phyloP scores from a whole-genome alignment of 352 stramenopile species.

The Peronosclerospora sorghi region DNA sequence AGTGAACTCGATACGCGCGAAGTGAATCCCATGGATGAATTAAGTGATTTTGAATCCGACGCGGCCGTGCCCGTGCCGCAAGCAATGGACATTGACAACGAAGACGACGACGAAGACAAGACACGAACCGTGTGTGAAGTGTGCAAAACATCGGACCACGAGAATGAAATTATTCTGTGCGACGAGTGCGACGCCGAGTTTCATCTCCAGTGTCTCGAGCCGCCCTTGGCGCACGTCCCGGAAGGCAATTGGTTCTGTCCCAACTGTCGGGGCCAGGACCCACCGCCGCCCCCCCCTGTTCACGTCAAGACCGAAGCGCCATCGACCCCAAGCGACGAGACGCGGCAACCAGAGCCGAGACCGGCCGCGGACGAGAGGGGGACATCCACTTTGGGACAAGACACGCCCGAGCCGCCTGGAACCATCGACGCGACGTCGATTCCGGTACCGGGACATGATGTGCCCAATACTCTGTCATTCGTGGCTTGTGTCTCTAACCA shows the following conservation, averaged over 20 bases:
- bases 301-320: no score
- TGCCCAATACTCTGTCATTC: no score
- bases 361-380: no score
- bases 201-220: slow-evolving; percentile 48
- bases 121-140: slow-evolving; percentile 27
- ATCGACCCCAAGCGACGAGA: no score
- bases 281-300: no score
- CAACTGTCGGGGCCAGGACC: no score
- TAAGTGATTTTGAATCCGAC: slow-evolving; percentile 44
- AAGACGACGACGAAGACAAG: slow-evolving; percentile 1
- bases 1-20: slow-evolving; percentile 38
- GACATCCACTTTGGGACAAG: no score
- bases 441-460: no score
- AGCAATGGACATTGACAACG: slow-evolving; percentile 10
- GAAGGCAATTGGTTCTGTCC: slow-evolving; percentile 50
- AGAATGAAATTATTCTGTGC: slow-evolving; percentile 38
- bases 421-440: no score
- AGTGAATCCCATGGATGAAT: slow-evolving; percentile 51
- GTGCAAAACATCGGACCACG: slow-evolving; percentile 30
- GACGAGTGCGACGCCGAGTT: slow-evolving; percentile 48
- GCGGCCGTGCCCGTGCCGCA: slow-evolving; percentile 1
- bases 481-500: no score
- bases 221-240: slow-evolving; percentile 32
- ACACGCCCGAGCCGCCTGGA: no score
- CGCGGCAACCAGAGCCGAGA: no score